Evolutionary conservation across 345 rosid species (phyloP).

Genomic region (Sapria himalayana): DNA sequence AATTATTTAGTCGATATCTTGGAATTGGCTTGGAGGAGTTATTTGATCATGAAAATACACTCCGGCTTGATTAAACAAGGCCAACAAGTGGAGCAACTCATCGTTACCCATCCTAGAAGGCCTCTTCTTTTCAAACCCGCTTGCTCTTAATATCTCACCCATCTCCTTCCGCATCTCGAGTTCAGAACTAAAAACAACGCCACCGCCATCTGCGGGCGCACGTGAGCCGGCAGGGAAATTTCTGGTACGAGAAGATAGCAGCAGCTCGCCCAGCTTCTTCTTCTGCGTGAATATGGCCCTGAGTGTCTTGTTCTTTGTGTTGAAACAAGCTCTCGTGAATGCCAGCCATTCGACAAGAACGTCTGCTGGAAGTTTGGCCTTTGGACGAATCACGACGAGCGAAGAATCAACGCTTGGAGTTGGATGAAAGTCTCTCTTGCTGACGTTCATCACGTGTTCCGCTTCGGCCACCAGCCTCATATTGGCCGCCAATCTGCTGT

Average conservation of each 20-base stretch:
- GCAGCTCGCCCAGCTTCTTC: slow-evolving; percentile 54
- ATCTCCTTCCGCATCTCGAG: slow-evolving; percentile 8
- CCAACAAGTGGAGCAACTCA: slow-evolving; percentile 41
- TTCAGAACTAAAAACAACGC: slow-evolving; percentile 9
- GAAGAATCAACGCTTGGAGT: slow-evolving; percentile 83
- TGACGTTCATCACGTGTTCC: slow-evolving; percentile 62
- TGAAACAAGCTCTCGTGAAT: slow-evolving; percentile 56
- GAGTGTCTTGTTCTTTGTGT: slow-evolving; percentile 69
- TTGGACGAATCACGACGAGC: slow-evolving; percentile 54
- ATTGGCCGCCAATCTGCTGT: slow-evolving; percentile 70
- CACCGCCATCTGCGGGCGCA: background rate
- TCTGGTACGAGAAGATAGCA: slow-evolving; percentile 17
- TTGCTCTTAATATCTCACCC: slow-evolving; percentile 16
- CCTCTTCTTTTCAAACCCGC: slow-evolving; percentile 54
- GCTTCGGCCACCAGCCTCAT: slow-evolving; percentile 71
- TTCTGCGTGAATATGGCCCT: slow-evolving; percentile 87
- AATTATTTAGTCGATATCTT: no score
- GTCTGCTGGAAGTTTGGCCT: slow-evolving; percentile 31
- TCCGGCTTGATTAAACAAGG: slow-evolving; percentile 48
- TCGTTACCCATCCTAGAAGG: slow-evolving; percentile 49
- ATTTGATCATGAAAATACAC: slow-evolving; percentile 32
- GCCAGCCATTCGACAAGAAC: slow-evolving; percentile 55
- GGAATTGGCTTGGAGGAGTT: no score
- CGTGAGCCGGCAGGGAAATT: background rate
- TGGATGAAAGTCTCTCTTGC: slow-evolving; percentile 81